These are phyloP conservation scores for Gloeostereum incarnatum DNA, from an alignment of 768 basidiomycete genomes.

Conservation along the genomic window DNA sequence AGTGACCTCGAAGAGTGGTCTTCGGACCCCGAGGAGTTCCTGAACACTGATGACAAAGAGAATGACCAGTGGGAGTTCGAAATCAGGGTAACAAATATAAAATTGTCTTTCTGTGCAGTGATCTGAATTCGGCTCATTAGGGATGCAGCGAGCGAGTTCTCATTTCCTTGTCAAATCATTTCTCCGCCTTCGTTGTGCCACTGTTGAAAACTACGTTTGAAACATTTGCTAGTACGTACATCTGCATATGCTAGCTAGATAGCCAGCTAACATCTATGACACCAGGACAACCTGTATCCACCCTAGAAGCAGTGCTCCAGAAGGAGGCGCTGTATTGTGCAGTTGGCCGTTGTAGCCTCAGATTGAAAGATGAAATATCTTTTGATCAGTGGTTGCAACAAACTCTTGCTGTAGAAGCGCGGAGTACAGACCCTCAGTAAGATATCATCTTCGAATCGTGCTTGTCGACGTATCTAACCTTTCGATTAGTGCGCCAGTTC, in stretches of 20 bases:
- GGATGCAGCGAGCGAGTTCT: constrained; percentile 92
- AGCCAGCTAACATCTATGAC: no score
- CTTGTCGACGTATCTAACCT: constrained; percentile 6
- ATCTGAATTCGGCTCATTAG: constrained; percentile 26
- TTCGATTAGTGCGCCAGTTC: constrained; percentile 88
- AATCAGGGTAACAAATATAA: constrained; percentile 73
- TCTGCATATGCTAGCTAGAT: no score
- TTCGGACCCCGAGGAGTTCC: constrained; percentile 91
- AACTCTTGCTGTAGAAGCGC: constrained; percentile 50
- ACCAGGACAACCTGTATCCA: constrained; percentile 35
- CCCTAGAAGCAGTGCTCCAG: constrained; percentile 55
- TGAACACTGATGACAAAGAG: constrained; percentile 82
- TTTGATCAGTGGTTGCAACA: constrained; percentile 64
- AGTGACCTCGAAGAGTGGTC: constrained; percentile 79
- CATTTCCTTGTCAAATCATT: constrained; percentile 67
- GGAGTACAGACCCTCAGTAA: constrained; percentile 49
- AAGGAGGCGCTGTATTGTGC: constrained; percentile 88
- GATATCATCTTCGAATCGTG: constrained; percentile 9
- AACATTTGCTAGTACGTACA: constrained; percentile 50
- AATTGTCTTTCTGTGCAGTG: constrained; percentile 1
- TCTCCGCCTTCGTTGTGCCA: constrained; percentile 58
- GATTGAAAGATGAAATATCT: constrained; percentile 52
- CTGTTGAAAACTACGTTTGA: constrained; percentile 53
- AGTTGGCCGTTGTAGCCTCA: constrained; percentile 69
- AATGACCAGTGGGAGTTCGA: constrained; percentile 93